These are phyloP conservation scores for Schizosaccharomyces osmophilus DNA, from an alignment of 805 yeast species.

Conservation along the genomic window DNA sequence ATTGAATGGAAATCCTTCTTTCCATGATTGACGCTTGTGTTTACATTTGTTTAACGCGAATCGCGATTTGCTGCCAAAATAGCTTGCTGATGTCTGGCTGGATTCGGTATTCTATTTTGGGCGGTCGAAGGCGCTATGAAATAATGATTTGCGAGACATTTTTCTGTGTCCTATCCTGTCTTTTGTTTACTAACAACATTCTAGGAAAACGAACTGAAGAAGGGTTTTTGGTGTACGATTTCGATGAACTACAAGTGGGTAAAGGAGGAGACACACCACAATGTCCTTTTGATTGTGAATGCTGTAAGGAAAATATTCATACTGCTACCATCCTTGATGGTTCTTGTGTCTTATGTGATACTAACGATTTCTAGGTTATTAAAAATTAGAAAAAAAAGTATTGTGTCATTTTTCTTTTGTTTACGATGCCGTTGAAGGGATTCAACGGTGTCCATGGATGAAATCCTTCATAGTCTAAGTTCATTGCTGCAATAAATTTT, in stretches of 20 bases:
- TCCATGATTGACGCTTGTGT: too few relatives aligned
- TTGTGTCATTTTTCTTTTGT: too few relatives aligned
- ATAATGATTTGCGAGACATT: not conserved
- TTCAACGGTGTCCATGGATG: too few relatives aligned
- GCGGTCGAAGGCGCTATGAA: not conserved
- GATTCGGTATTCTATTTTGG: too few relatives aligned
- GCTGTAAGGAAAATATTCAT: not conserved
- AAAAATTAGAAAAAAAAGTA: too few relatives aligned
- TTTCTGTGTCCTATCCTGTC: not conserved
- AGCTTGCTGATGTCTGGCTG: too few relatives aligned
- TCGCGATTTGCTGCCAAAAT: too few relatives aligned
- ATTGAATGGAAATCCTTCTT: too few relatives aligned
- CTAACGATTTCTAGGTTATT: not conserved
- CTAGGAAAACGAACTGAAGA: constrained; percentile 1
- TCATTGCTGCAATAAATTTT: not conserved
- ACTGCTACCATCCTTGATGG: too few relatives aligned
- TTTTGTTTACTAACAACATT: not conserved
- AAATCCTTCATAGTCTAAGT: too few relatives aligned
- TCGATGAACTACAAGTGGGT: not conserved
- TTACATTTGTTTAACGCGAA: too few relatives aligned
- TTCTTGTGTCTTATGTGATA: not conserved
- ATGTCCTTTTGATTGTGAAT: constrained; percentile 2
- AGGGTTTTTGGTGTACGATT: not conserved
- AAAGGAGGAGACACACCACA: not conserved
- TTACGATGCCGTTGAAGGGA: too few relatives aligned